Base-by-base conservation (phyloP, 2,329 filamentous ascomycete species). In the Fusarium albosuccineum region DNA sequence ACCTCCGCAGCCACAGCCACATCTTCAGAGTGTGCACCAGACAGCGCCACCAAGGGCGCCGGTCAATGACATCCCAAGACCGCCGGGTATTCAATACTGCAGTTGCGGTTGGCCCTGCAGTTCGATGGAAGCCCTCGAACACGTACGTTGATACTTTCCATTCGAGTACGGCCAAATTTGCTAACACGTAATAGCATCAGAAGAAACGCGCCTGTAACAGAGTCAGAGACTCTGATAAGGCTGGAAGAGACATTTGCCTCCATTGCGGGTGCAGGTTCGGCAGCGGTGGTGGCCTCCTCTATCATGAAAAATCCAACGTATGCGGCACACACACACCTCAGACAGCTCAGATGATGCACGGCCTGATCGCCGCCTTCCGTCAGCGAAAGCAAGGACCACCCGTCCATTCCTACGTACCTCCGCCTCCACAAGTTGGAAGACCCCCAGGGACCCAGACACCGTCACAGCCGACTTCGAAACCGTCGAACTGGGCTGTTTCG, bases 251-350 rank as follows among this genome's bases (percentile, higher is more conserved):
- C 17, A 70, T 76, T 1, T 87, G 85, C 53, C 62, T 76, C 2
- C 75, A 80, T 48, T 87, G 85, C 45, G 83, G 83, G 27, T 76
- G 80, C 41, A 56, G 51, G 4, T 86, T 87, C 44, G 74, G 73
- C 3, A 82, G 80, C 10, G 66, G 70, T 5, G 77, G 76, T 22
- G 83, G 82, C 1, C 68, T 83, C 3, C 63, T 76, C 50, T 85
- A 85, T 73, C 86, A 87, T 62, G 61, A 72, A 0, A 74, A 77
- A 37, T 81, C 80, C 54, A 71, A 75, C 4, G 81, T 85, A 3
- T 88, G 86, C 64, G 83, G 84, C n/a, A 66, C 75, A 4, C 81
- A 82, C 58, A 65, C 66, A 22, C 48, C 66, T 4, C 62, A 64
- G 9, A 62, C 59, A 41, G 36, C 34, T n/a, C 30, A 61, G 14